Conservation (phyloP, 495 filamentous ascomycete species). For the Talaromyces borbonicus region DNA sequence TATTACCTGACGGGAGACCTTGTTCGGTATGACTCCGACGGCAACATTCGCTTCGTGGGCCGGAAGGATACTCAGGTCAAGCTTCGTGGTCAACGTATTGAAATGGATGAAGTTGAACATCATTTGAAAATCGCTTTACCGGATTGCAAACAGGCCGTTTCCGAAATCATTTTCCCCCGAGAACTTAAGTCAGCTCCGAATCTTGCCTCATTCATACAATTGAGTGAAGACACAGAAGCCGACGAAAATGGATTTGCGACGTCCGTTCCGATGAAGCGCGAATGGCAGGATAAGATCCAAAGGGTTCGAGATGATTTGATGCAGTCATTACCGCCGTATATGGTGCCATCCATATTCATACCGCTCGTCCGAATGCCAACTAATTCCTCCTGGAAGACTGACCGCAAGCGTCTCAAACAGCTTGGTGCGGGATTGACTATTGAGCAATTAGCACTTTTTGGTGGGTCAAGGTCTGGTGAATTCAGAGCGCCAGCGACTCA, state of each 20-base stretch:
- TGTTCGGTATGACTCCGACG: conserved; percentile 8
- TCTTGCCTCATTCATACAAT: no score
- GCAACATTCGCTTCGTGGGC: conserved; percentile 14
- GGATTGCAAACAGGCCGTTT: no score
- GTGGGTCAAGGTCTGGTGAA: conserved; percentile 13
- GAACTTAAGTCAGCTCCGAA: no score
- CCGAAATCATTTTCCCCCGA: no score
- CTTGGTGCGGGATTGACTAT: conserved; percentile 1
- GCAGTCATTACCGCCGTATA: conserved; percentile 10
- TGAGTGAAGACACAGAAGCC: no score
- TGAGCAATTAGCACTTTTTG: conserved; percentile 12
- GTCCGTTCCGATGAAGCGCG: no score
- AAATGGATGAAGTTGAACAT: conserved; percentile 39
- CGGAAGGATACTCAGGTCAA: conserved; percentile 36
- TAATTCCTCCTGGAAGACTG: conserved; percentile 25
- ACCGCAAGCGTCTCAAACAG: conserved; percentile 12
- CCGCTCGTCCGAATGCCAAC: conserved; percentile 25
- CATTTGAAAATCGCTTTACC: no score
- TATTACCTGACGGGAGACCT: conserved; percentile 10
- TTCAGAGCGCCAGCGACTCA: conserved; percentile 17
- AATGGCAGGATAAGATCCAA: no score
- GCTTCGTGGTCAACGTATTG: conserved; percentile 37
- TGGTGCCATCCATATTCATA: conserved; percentile 28
- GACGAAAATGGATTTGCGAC: no score
- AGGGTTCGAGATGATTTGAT: no score